Conservation (phyloP, 2,329 filamentous ascomycete species). For the Fusarium poae region DNA sequence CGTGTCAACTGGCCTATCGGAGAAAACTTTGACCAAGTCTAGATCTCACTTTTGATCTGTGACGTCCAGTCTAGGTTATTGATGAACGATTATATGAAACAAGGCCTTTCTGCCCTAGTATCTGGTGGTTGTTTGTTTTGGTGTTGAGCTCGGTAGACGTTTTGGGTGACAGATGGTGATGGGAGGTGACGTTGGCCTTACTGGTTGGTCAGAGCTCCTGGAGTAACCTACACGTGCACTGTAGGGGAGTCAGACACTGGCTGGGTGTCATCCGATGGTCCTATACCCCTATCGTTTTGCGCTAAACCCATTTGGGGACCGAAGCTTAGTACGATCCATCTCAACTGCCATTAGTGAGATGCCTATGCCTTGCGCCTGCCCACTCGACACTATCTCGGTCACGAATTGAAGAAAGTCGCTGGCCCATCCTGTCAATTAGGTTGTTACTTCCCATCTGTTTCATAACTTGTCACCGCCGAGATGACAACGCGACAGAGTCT, state of each 20-base stretch:
- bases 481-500: constrained; percentile 39
- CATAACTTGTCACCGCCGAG: constrained; percentile 24
- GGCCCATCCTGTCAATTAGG: constrained; percentile 17
- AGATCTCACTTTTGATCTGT: background rate
- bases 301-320: constrained; percentile 55
- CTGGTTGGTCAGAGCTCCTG: constrained; percentile 32
- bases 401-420: constrained; percentile 45
- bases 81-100: background rate
- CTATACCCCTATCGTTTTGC: constrained; percentile 33
- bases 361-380: constrained; percentile 25
- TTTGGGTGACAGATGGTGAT: constrained; percentile 23
- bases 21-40: constrained; percentile 17
- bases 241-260: constrained; percentile 22
- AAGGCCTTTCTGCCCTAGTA: constrained; percentile 12
- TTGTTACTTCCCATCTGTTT: constrained; percentile 18
- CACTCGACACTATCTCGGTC: constrained; percentile 38
- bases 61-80: background rate
- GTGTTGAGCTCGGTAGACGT: constrained; percentile 28
- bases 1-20: constrained; percentile 29
- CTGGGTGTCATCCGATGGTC: constrained; percentile 28
- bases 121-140: constrained; percentile 13
- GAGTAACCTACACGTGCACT: constrained; percentile 41
- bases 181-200: constrained; percentile 25
- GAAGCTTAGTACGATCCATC: constrained; percentile 42
- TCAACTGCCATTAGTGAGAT: constrained; percentile 21